Evolutionary conservation across 2,329 filamentous ascomycete genomes (phyloP), one percentile per base, ranked within the genome.

Genomic region (Alternaria sp.): DNA sequence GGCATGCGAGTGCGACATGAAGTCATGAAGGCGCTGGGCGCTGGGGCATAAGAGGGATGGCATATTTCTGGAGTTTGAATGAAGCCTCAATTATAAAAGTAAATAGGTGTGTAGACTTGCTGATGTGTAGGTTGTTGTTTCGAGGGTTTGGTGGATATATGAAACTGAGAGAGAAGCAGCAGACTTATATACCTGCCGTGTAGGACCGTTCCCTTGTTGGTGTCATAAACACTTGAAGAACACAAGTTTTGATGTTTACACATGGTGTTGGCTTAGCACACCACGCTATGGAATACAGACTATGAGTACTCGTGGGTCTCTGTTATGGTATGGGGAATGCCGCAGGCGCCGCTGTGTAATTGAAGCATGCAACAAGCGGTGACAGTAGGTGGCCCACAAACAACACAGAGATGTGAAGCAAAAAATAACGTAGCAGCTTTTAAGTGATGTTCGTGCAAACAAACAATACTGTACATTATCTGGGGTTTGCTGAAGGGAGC

Each of bases 1-100:
- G 10, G 31, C 54, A 33, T 50, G 10, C 5, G 44, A 44, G 5
- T 42, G 56, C 6, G 24, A 33, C 10, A 58, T 17, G 14, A 58
- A 54, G 8, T 37, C 17, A 3, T 3, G 24, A 23, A 37, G 39
- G 29, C 4, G 31, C 7, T 11, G 3, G 14, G 17, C 13, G 5
- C 5, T 36, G 17, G 44, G 14, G 7, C 5, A 31, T 11, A 54
- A 11, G 24, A 58, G 34, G 3, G 29, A 39, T 3, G 51, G 42
- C 56, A 58, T 58, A 6, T 14, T 37, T 2, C 5, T 28, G 17
- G 2, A 14, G 1, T 7, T 36, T 31, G 9, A n/a, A 3, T 10
- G 31, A 17, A 28, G 7, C 8, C 9, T 54, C 21, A 5, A n/a
- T 11, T 39, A 6, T 23, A 5, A 29, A 29, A 10, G 4, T 14